These are phyloP conservation scores for Lentithecium fluviatile DNA, from an alignment of 495 filamentous ascomycete genomes.

Conservation along the genomic window DNA sequence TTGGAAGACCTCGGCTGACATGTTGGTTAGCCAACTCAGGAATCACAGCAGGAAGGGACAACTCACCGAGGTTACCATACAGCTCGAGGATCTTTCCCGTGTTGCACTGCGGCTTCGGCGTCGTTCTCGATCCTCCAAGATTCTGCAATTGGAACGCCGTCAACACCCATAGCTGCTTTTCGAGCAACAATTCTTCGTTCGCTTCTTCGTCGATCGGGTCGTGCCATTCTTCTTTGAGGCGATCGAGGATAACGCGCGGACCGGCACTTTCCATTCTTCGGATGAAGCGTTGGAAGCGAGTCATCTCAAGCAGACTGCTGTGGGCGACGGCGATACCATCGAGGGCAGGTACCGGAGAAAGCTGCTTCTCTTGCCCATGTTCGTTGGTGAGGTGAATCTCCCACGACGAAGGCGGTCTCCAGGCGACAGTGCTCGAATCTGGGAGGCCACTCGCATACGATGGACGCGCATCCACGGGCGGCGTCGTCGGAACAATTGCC, in stretches of 20 bases:
- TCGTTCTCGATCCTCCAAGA: constrained; percentile 14
- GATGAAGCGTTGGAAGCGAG: constrained; percentile 39
- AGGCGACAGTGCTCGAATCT: constrained; percentile 21
- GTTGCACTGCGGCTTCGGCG: constrained; percentile 15
- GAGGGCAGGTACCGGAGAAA: constrained; percentile 10
- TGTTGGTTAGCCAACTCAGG: background rate
- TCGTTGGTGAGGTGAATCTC: constrained; percentile 18
- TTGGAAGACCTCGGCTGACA: constrained; percentile 35
- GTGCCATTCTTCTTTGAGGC: constrained; percentile 37
- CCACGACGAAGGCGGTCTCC: constrained; percentile 30
- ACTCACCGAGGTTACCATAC: constrained; percentile 37
- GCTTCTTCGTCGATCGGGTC: constrained; percentile 31
- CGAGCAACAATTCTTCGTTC: constrained; percentile 30
- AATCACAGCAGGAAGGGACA: background rate
- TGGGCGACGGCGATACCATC: constrained; percentile 16
- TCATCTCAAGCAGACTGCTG: constrained; percentile 22
- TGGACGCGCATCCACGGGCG: background rate
- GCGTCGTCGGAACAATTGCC: no score
- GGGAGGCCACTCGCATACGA: constrained; percentile 17
- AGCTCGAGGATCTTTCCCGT: constrained; percentile 35
- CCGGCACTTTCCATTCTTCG: constrained; percentile 38
- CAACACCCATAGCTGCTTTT: constrained; percentile 40
- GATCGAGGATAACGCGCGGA: constrained; percentile 35
- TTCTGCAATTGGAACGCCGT: constrained; percentile 38
- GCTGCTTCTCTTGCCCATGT: constrained; percentile 3